A percentile compares a stretch with the other conserved stretches of the same genome.
Evolutionary conservation across 2,329 filamentous ascomycete genomes (phyloP).

Genomic region (Ceratocystiopsis sp.): DNA sequence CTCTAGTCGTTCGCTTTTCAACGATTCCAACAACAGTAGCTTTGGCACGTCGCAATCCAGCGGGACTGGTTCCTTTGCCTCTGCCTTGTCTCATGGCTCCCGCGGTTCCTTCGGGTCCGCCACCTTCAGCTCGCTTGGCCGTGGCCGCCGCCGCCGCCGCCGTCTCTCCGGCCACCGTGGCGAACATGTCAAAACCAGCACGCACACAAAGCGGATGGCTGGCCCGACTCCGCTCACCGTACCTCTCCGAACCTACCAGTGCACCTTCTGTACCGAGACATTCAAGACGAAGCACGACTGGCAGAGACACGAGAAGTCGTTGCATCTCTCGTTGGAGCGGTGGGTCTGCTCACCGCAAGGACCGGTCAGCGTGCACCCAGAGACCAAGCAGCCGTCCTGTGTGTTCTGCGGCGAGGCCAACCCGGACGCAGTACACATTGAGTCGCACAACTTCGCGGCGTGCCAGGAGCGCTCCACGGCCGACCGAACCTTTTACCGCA

Average conservation of each 20-base stretch:
- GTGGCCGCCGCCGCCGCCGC: conserved; percentile 32
- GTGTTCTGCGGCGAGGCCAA: conserved; percentile 42
- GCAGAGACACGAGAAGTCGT: conserved; percentile 53
- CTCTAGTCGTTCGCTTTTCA: conserved; percentile 38
- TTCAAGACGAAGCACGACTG: conserved; percentile 54
- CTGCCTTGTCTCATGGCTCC: conserved; percentile 40
- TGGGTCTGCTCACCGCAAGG: conserved; percentile 49
- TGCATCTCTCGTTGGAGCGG: conserved; percentile 45
- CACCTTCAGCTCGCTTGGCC: conserved; percentile 28
- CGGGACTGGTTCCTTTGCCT: conserved; percentile 34
- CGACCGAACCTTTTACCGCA: conserved; percentile 49
- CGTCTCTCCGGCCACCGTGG: conserved; percentile 21
- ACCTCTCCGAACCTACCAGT: conserved; percentile 43
- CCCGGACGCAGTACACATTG: conserved; percentile 37
- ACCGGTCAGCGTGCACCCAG: conserved; percentile 35
- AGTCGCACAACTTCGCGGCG: conserved; percentile 40
- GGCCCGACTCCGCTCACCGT: conserved; percentile 15
- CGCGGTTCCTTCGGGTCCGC: conserved; percentile 39
- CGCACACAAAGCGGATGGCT: conserved; percentile 1
- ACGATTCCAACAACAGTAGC: conserved; percentile 43
- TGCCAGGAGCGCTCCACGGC: conserved; percentile 48
- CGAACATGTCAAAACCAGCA: not conserved
- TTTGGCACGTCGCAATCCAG: conserved; percentile 44
- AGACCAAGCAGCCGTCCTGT: conserved; percentile 39
- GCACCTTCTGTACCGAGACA: conserved; percentile 52